Conservation (phyloP, 148 eudicot genomes). For the Fallopia convolvulus region DNA sequence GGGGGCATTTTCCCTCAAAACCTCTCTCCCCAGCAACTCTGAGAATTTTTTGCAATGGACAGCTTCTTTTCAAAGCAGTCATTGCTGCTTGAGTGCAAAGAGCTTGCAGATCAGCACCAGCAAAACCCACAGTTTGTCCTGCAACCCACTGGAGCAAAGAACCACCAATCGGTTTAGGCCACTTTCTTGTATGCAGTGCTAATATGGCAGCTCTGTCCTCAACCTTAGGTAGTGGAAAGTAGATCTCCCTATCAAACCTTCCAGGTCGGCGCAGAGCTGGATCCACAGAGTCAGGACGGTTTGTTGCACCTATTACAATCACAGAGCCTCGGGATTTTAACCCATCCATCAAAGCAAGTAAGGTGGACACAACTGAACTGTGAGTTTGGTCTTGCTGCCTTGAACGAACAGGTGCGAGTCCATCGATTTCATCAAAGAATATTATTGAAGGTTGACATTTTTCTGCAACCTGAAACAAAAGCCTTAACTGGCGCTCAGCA, state of each 20-base stretch:
- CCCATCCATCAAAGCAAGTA: slow-evolving; percentile 96
- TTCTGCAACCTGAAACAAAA: slow-evolving; percentile 94
- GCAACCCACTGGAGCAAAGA: slow-evolving; percentile 67
- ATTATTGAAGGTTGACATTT: slow-evolving; percentile 92
- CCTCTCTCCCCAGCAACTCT: slow-evolving; percentile 43
- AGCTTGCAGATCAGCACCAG: slow-evolving; percentile 98
- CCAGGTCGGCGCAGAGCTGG: slow-evolving; percentile 96
- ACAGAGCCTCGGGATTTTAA: slow-evolving; percentile 94
- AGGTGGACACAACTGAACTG: slow-evolving; percentile 93
- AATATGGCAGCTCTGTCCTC: slow-evolving; percentile 89
- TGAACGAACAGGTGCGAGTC: slow-evolving; percentile 89
- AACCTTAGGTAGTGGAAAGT: slow-evolving; percentile 78
- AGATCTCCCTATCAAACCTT: slow-evolving; percentile 93
- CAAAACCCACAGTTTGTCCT: slow-evolving; percentile 74
- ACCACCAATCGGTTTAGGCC: slow-evolving; percentile 89
- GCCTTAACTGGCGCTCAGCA: slow-evolving; percentile 97
- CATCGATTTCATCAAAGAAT: slow-evolving; percentile 97
- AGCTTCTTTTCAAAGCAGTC: slow-evolving; percentile 64
- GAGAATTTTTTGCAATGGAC: slow-evolving; percentile 63
- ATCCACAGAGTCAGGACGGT: slow-evolving; percentile 96
- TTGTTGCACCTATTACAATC: slow-evolving; percentile 96
- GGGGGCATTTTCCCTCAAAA: slow-evolving; percentile 35
- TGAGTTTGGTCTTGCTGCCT: slow-evolving; percentile 98
- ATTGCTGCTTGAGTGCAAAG: slow-evolving; percentile 94
- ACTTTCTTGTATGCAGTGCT: slow-evolving; percentile 73